Conservation (phyloP, 352 stramenopile genomes). For the Phytophthora fragariaefolia region DNA sequence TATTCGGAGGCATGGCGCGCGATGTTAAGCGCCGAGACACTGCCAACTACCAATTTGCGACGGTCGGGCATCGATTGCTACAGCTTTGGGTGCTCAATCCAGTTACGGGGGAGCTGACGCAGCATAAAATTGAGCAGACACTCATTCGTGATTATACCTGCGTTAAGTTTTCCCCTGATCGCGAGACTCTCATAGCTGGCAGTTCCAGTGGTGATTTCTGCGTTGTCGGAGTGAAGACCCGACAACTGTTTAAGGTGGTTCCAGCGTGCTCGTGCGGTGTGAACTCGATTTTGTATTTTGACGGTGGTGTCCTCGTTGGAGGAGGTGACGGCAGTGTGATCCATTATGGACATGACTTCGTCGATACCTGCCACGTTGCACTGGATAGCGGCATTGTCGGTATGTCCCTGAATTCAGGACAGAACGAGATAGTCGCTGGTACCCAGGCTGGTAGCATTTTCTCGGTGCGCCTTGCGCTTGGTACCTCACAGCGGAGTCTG, state of each 20-base stretch:
- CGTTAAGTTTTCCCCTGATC: conserved; percentile 81
- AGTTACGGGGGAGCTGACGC: conserved; percentile 71
- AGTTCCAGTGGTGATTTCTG: conserved; percentile 91
- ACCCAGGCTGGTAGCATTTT: conserved; percentile 86
- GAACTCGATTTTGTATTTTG: conserved; percentile 59
- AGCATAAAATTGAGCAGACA: conserved; percentile 77
- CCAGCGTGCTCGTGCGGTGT: conserved; percentile 86
- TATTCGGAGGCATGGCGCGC: conserved; percentile 85
- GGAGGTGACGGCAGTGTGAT: conserved; percentile 90
- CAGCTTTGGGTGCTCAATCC: conserved; percentile 91
- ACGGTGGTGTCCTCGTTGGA: conserved; percentile 65
- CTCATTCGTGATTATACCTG: conserved; percentile 87
- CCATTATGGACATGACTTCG: conserved; percentile 75
- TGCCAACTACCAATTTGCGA: conserved; percentile 88
- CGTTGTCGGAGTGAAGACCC: conserved; percentile 79
- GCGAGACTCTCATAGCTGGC: conserved; percentile 82
- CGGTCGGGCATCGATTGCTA: conserved; percentile 70
- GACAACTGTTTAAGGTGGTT: conserved; percentile 70
- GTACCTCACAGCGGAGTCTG: conserved; percentile 29
- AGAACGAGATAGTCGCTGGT: conserved; percentile 78
- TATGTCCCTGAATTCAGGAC: conserved; percentile 59
- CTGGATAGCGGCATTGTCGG: conserved; percentile 74
- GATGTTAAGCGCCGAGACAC: conserved; percentile 93
- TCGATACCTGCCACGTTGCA: conserved; percentile 72
- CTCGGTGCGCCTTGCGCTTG: conserved; percentile 61